Evolutionary conservation across 768 basidiomycete species (phyloP).

Genomic region (Cystofilobasidium bisporidii): DNA sequence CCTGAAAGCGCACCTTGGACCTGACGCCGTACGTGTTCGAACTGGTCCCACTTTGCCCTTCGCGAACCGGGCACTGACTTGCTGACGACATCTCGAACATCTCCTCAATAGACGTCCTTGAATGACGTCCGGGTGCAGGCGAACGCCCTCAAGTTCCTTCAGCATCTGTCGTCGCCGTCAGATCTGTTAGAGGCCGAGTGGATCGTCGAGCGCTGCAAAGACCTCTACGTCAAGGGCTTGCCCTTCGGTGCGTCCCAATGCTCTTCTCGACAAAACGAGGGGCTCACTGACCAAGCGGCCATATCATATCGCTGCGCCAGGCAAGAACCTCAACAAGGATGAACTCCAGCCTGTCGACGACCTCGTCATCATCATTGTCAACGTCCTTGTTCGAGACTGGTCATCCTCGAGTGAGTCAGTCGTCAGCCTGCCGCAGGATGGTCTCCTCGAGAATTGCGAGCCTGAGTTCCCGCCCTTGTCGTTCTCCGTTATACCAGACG

Average conservation of each 20-base stretch:
- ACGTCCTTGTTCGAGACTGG: slow-evolving; percentile 48
- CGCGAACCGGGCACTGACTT: background rate
- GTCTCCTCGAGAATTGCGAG: no score
- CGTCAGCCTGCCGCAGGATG: no score
- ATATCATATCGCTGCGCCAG: no score
- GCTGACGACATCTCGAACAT: slow-evolving; percentile 28
- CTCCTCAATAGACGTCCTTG: slow-evolving; percentile 47
- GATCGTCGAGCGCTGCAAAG: slow-evolving; percentile 50
- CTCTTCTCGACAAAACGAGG: no score
- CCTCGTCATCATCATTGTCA: slow-evolving; percentile 63
- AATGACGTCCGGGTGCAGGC: slow-evolving; percentile 50
- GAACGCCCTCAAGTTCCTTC: slow-evolving; percentile 65
- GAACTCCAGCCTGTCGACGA: slow-evolving; percentile 86
- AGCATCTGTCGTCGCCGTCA: slow-evolving; percentile 46
- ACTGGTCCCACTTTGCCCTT: no score
- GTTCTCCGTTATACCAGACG: slow-evolving; percentile 38
- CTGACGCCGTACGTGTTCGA: slow-evolving; percentile 43
- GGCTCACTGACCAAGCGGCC: no score
- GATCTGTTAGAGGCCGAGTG: background rate
- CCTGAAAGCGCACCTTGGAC: slow-evolving; percentile 43
- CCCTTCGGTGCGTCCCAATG: slow-evolving; percentile 44
- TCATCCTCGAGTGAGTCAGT: slow-evolving; percentile 29
- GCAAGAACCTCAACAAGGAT: slow-evolving; percentile 55
- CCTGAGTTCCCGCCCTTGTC: background rate
- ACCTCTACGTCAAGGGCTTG: slow-evolving; percentile 59